Conservation (phyloP, 331 rosid genomes). For the Phaseolus coccineus region DNA sequence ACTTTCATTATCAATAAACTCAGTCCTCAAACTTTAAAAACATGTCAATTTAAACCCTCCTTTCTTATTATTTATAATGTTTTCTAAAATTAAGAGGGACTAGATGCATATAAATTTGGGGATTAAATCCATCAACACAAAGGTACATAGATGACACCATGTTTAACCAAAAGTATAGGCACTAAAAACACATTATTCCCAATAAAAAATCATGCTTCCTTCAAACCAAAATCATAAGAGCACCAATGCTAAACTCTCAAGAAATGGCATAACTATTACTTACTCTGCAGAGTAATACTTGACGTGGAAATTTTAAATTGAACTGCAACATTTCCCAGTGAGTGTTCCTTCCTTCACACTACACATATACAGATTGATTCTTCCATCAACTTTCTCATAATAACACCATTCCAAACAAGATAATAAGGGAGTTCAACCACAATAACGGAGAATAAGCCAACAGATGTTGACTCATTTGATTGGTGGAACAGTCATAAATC, state of each 20-base stretch:
- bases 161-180: background rate
- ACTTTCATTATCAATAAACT: background rate
- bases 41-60: background rate
- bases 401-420: slow-evolving; percentile 9
- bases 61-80: no score
- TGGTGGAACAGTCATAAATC: slow-evolving; percentile 19
- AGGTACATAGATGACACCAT: background rate
- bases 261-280: slow-evolving; percentile 39
- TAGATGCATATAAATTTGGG: background rate
- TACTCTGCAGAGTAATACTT: slow-evolving; percentile 95
- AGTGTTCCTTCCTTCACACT: slow-evolving; percentile 96
- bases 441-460: slow-evolving; percentile 20
- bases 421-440: slow-evolving; percentile 30
- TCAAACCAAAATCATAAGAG: slow-evolving; percentile 26
- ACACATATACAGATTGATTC: slow-evolving; percentile 25
- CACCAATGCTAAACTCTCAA: slow-evolving; percentile 37
- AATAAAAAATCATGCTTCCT: background rate
- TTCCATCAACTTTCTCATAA: slow-evolving; percentile 41
- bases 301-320: slow-evolving; percentile 92
- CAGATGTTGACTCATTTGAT: slow-evolving; percentile 11
- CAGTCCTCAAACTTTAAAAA: background rate
- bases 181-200: background rate
- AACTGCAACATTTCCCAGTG: slow-evolving; percentile 85
- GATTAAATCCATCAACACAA: background rate
- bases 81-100: background rate